A percentile compares a stretch with the other conserved stretches of the same genome.
phyloP scores from a whole-genome alignment of 1,284 basidiomycete species.

The Coriolopsis trogii region DNA sequence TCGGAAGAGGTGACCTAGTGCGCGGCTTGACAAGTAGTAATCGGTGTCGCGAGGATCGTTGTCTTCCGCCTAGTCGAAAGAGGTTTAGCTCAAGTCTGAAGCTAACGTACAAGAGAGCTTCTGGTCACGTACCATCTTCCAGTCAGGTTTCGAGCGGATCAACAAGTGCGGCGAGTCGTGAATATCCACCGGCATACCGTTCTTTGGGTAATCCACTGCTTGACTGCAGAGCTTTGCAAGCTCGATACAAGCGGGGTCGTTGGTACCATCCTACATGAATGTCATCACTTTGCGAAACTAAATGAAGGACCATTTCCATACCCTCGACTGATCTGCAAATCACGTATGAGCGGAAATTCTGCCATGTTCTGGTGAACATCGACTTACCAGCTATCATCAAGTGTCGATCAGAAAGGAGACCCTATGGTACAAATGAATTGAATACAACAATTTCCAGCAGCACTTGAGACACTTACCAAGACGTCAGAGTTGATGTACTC shows the following conservation, averaged over 20 bases:
- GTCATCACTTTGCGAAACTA: not conserved
- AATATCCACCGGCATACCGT: constrained; percentile 66
- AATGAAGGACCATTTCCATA: constrained; percentile 28
- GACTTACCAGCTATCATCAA: constrained; percentile 70
- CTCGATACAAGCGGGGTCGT: constrained; percentile 61
- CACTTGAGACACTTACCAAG: constrained; percentile 48
- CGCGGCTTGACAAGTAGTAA: constrained; percentile 70
- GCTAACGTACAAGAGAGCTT: not conserved
- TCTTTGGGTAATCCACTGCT: constrained; percentile 78
- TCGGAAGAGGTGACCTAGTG: constrained; percentile 70
- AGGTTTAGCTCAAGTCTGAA: not conserved
- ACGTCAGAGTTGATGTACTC: constrained; percentile 84
- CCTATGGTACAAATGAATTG: constrained; percentile 41
- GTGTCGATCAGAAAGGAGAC: constrained; percentile 68
- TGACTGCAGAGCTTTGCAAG: constrained; percentile 68
- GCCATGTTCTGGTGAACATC: not conserved
- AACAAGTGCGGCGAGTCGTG: constrained; percentile 47
- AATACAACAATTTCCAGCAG: not conserved
- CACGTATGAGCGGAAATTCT: not conserved
- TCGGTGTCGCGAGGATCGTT: constrained; percentile 57
- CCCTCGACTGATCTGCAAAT: constrained; percentile 64
- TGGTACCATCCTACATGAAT: constrained; percentile 58
- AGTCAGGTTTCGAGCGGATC: constrained; percentile 74
- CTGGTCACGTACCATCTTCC: constrained; percentile 48
- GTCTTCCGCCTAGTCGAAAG: constrained; percentile 53